Evolutionary conservation across 306 rosid genomes (phyloP).

Genomic region (Malus asiatica): DNA sequence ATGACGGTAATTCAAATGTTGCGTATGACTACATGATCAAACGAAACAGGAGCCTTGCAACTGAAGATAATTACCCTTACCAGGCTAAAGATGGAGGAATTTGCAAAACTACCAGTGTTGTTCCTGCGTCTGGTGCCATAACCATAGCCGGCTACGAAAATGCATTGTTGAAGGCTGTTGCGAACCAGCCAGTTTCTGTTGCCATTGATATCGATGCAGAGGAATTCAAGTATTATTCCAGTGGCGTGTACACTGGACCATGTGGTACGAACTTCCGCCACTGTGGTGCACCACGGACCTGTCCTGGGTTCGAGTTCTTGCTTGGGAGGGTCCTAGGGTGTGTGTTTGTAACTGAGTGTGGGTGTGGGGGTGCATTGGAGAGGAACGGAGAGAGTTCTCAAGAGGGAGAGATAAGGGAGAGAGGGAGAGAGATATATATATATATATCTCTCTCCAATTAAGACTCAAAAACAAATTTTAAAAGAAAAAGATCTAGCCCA

Average conservation of each 20-base stretch:
- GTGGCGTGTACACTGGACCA: slow-evolving; percentile 34
- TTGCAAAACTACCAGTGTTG: slow-evolving; percentile 3
- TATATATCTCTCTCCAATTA: no score
- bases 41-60: slow-evolving; percentile 18
- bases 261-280: slow-evolving; percentile 14
- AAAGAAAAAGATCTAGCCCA: no score
- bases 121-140: background rate
- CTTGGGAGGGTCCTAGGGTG: no score
- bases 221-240: slow-evolving; percentile 25
- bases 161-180: slow-evolving; percentile 25
- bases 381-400: no score
- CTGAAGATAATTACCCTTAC: slow-evolving; percentile 29
- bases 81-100: slow-evolving; percentile 23
- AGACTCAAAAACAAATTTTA: no score
- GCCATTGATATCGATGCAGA: slow-evolving; percentile 30
- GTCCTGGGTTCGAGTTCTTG: no score
- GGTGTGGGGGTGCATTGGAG: no score
- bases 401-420: no score
- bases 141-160: slow-evolving; percentile 14
- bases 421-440: no score
- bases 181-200: slow-evolving; percentile 29
- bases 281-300: no score
- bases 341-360: no score
- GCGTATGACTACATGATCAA: slow-evolving; percentile 31
- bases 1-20: slow-evolving; percentile 23